These are phyloP conservation scores for Cardamine chenopodiifolia DNA, from an alignment of 345 rosid genomes.

Conservation along the genomic window DNA sequence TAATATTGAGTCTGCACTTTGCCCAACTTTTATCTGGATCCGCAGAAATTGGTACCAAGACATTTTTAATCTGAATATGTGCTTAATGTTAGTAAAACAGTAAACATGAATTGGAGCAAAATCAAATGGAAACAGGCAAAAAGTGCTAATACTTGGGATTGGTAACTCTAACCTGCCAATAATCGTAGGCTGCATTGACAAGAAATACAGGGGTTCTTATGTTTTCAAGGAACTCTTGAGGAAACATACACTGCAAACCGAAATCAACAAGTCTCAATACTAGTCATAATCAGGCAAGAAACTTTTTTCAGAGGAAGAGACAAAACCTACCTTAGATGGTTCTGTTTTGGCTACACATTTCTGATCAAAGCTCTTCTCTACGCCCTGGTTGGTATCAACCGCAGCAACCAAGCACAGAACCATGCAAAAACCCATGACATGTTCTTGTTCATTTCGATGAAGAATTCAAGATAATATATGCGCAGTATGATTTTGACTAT, in stretches of 20 bases:
- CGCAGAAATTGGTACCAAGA: slow-evolving; percentile 64
- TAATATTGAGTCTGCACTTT: slow-evolving; percentile 65
- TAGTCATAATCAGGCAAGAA: slow-evolving; percentile 5
- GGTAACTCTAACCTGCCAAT: slow-evolving; percentile 76
- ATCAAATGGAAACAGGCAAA: neutral
- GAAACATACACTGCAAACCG: slow-evolving; percentile 68
- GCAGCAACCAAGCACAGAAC: neutral
- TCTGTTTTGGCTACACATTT: slow-evolving; percentile 54
- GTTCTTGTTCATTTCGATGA: slow-evolving; percentile 3
- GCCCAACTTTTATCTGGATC: slow-evolving; percentile 64
- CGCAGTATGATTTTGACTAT: neutral
- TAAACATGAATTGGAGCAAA: slow-evolving; percentile 18
- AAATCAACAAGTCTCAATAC: slow-evolving; percentile 1
- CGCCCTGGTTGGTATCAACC: slow-evolving; percentile 53
- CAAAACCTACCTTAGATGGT: slow-evolving; percentile 48
- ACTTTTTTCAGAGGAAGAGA: neutral
- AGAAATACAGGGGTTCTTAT: slow-evolving; percentile 72
- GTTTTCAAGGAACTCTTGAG: slow-evolving; percentile 60
- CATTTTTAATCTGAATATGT: slow-evolving; percentile 60
- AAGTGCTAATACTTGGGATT: neutral
- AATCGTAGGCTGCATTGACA: slow-evolving; percentile 85
- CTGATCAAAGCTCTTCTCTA: slow-evolving; percentile 56
- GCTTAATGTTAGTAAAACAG: slow-evolving; percentile 32
- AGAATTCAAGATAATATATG: slow-evolving; percentile 1
- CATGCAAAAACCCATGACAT: slow-evolving; percentile 9